phyloP scores from a whole-genome alignment of 176 grass and related monocot genomes.

The Juncus inflexus region DNA sequence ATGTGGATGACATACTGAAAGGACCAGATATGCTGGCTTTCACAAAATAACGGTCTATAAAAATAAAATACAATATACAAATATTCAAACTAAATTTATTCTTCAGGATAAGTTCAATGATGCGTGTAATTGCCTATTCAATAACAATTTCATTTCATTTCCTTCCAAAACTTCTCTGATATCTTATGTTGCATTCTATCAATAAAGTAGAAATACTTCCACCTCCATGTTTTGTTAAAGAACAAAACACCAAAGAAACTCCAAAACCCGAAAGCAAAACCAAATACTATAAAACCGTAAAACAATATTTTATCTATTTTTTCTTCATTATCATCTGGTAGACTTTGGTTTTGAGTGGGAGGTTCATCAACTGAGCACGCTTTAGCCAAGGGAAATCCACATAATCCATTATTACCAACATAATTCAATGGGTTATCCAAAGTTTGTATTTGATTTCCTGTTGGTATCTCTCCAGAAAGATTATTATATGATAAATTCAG shows the following conservation, averaged over 20 bases:
- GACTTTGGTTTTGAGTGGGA: constrained; percentile 1
- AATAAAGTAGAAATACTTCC: constrained; percentile 28
- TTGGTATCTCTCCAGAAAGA: constrained; percentile 47
- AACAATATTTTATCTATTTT: constrained; percentile 28
- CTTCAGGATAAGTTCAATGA: no score
- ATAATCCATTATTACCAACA: constrained; percentile 47
- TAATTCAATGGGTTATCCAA: constrained; percentile 37
- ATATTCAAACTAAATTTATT: no score
- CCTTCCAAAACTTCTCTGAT: constrained; percentile 20
- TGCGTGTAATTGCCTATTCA: no score
- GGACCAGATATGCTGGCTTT: no score
- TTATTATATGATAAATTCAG: constrained; percentile 59
- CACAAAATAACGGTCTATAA: no score
- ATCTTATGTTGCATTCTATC: constrained; percentile 41
- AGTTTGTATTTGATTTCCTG: constrained; percentile 51
- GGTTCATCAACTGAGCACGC: constrained; percentile 20
- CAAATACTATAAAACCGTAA: constrained; percentile 34
- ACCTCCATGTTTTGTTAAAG: constrained; percentile 27
- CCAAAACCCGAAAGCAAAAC: constrained; percentile 56
- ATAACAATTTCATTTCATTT: no score
- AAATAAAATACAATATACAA: no score
- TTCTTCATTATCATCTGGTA: not conserved
- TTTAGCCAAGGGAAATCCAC: constrained; percentile 38
- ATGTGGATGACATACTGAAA: no score
- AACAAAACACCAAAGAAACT: constrained; percentile 45